A percentile compares a stretch with the other conserved stretches of the same genome.
phyloP scores from a whole-genome alignment of 495 filamentous ascomycete species.

The Xylaria sp. region DNA sequence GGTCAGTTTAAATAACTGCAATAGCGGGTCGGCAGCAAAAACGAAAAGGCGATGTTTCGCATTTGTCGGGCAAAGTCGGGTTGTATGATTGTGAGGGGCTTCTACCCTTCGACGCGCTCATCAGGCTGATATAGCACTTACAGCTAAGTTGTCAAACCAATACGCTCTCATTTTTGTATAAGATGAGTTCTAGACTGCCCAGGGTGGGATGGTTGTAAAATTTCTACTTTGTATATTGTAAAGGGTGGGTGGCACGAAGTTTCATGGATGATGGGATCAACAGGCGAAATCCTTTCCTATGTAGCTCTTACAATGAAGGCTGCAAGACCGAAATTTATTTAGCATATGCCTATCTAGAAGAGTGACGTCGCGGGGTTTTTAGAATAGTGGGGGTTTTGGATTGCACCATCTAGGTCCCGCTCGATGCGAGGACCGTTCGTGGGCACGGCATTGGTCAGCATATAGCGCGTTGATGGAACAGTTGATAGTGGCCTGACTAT shows the following conservation, averaged over 20 bases:
- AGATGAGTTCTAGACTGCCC: neutral
- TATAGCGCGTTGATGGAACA: neutral
- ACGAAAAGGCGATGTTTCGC: neutral
- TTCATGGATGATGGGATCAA: neutral
- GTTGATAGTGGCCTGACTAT: neutral
- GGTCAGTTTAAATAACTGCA: neutral
- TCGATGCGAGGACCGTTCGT: neutral
- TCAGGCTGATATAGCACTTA: slow-evolving; percentile 51
- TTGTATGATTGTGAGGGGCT: neutral
- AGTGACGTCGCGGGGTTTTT: slow-evolving; percentile 30
- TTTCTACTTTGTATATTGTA: neutral
- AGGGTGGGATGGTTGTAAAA: neutral
- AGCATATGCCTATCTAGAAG: neutral
- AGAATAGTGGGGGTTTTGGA: slow-evolving; percentile 24
- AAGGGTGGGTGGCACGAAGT: neutral
- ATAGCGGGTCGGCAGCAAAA: neutral
- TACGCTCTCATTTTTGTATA: slow-evolving; percentile 74
- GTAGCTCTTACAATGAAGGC: neutral
- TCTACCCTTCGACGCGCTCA: neutral
- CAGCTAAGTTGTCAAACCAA: slow-evolving; percentile 79
- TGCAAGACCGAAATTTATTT: neutral
- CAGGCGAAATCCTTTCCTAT: slow-evolving; percentile 1
- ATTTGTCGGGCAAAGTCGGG: neutral
- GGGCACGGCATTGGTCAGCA: slow-evolving; percentile 16
- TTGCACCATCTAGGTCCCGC: slow-evolving; percentile 16